Evolutionary conservation across 192 early-diverging fungal genomes (phyloP), one percentile per base, ranked within the genome.

Genomic region (Coemansia biformis): DNA sequence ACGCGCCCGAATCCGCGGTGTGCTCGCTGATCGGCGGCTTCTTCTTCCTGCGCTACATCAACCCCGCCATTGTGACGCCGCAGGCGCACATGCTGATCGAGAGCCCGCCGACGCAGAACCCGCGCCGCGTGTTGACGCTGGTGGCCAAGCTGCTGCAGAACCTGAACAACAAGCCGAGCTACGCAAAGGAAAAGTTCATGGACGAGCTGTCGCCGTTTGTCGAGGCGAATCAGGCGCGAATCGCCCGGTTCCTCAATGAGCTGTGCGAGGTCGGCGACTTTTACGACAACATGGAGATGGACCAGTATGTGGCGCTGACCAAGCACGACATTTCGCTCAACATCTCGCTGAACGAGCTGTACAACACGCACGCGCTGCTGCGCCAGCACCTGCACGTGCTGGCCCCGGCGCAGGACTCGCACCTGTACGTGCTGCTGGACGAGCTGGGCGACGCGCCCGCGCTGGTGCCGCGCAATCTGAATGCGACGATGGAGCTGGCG

Each of bases 1-100:
- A 96, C 40, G 87, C 88, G 12, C 81, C 89, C 8, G 91, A 94
- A 45, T 80, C 82, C 41, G 85, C 87, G 10, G 87, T 93, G 22
- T 91, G 92, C 61, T 95, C 95, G 39, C 73, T 96, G 24, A 94
- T 98, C 67, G 95, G 95, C 29, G 93, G 92, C 7, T 96, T 98
- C 65, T 98, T 98, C 54, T 90, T 98, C 50, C 70, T 98, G 54
- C 86, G 95, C 28, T 98, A 92, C 63, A 80, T 98, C 52, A 98
- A 98, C 60, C 95, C 95, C n/a, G 92, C 95, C 0, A 91, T 98
- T 52, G 92, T 98, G 38, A 92, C 93, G 1, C 92, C 95, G 4
- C 83, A 94, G 55, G 86, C 87, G n/a, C 90, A 92, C 76, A 92
- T 93, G 89, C 67, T 95, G 24, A 81, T 92, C 18, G 90, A 94